Evolutionary conservation across 208 protist species (phyloP).

Genomic region (Naegleria lovaniensis): DNA sequence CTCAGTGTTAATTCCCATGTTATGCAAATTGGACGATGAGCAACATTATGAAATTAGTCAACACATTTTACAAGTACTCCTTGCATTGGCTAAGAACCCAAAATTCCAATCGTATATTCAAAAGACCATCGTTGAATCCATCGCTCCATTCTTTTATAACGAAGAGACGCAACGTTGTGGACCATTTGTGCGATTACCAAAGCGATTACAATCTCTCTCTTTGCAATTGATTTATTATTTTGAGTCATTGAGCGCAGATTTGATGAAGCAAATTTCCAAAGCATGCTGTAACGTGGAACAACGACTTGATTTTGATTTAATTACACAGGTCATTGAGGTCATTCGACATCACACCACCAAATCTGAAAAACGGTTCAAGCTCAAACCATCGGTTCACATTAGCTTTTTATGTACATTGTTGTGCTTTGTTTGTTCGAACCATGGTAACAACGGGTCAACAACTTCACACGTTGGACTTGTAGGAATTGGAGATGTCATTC

Average conservation of each 20-base stretch:
- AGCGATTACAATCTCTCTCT: neutral
- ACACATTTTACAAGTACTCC: neutral
- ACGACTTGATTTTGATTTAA: neutral
- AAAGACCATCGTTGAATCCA: neutral
- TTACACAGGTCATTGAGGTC: neutral
- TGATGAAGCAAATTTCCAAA: neutral
- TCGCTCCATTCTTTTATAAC: neutral
- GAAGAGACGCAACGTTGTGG: neutral
- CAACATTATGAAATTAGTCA: neutral
- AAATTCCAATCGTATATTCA: neutral
- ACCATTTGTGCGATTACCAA: neutral
- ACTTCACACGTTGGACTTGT: neutral
- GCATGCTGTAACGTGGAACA: neutral
- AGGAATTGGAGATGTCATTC: neutral
- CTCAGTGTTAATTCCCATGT: neutral
- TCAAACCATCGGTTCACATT: neutral
- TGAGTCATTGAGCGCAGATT: neutral
- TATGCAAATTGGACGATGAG: neutral
- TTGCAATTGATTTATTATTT: constrained; percentile 16
- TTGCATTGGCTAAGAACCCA: neutral
- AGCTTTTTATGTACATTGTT: neutral
- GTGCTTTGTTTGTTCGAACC: neutral
- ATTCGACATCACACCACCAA: neutral
- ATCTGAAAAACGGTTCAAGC: neutral
- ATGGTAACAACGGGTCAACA: neutral